These are phyloP conservation scores for Diaporthe velutina DNA, from an alignment of 2,329 filamentous ascomycete genomes.

Conservation along the genomic window DNA sequence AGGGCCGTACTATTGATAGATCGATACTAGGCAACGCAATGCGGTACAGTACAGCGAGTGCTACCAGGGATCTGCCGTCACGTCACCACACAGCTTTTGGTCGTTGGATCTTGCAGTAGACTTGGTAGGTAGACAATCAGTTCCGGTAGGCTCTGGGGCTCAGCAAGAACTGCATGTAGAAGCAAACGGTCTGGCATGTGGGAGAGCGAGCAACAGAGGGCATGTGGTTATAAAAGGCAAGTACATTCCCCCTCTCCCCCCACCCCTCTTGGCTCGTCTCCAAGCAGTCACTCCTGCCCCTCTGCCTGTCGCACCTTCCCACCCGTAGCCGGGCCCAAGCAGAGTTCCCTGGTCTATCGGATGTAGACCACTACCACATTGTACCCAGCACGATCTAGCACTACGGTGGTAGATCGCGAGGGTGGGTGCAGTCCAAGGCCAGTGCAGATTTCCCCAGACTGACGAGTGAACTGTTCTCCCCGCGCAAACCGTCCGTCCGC, in stretches of 20 bases:
- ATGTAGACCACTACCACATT: neutral
- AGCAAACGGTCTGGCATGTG: neutral
- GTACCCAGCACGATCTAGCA: neutral
- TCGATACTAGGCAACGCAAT: neutral
- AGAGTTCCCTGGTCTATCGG: neutral
- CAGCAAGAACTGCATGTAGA: neutral
- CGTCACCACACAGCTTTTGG: neutral
- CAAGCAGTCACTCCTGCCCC: neutral
- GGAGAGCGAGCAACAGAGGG: neutral
- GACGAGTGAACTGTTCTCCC: neutral
- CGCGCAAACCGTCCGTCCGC: conserved; percentile 17
- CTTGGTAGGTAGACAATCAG: neutral
- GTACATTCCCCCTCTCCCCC: neutral
- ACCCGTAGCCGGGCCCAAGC: neutral
- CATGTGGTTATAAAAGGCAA: conserved; percentile 18
- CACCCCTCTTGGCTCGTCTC: conserved; percentile 9
- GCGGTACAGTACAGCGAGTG: neutral
- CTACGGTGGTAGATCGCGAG: too few species aligned
- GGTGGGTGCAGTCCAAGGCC: too few species aligned
- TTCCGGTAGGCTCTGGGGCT: neutral
- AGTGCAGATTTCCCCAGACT: conserved; percentile 18
- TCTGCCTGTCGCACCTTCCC: neutral
- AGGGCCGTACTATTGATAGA: neutral
- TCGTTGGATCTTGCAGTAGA: conserved; percentile 2
- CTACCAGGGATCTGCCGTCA: neutral